Base-by-base conservation (phyloP, 208 protist genomes). In the Acanthamoeba sp. region DNA sequence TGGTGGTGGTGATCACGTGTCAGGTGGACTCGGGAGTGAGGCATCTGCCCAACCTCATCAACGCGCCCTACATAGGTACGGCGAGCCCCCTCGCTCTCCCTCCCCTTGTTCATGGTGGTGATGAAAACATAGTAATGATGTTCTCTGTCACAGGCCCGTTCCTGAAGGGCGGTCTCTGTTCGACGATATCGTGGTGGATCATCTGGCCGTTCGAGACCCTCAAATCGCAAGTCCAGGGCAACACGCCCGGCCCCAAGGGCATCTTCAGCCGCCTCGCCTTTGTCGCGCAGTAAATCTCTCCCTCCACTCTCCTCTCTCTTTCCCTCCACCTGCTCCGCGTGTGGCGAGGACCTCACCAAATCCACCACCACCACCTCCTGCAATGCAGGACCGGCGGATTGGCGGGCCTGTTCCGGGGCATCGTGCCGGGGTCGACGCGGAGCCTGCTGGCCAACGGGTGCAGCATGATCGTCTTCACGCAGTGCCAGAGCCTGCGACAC, bases 161-260 rank as follows among this genome's bases (percentile, higher is more conserved):
- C 57, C 38, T 73, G 14, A 66, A 91, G 89, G 89, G 93, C 20
- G 82, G 76, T 16, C 9, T 95, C 24, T 95, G 93, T 29, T 48
- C 87, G 32, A 95, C 93, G 40, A 34, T 93, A 1, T 91, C 76
- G 40, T 95, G 93, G 93, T 91, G 76, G 66, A 50, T 95, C 38
- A 84, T 95, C 45, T 95, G 93, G 93, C 93, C 93, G 16, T 95
- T 95, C 76, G 93, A 95, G 36, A 92, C 82, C 45, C 50, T 95
- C 69, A 95, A 95, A 62, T 95, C 93, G 40, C 93, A 95, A 32
- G 76, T 95, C 20, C 93, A 95, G 90, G 93, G 76, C 24, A 93
- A 93, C 80, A 95, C 93, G 20, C 93, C 93, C 29, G 93, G 93
- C 5, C 93, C 93, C 24, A 66, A 95, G 34, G 32, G 40, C 59